These are phyloP conservation scores for Alternaria ethzedia DNA, from an alignment of 2,329 filamentous ascomycete species.

Conservation along the genomic window DNA sequence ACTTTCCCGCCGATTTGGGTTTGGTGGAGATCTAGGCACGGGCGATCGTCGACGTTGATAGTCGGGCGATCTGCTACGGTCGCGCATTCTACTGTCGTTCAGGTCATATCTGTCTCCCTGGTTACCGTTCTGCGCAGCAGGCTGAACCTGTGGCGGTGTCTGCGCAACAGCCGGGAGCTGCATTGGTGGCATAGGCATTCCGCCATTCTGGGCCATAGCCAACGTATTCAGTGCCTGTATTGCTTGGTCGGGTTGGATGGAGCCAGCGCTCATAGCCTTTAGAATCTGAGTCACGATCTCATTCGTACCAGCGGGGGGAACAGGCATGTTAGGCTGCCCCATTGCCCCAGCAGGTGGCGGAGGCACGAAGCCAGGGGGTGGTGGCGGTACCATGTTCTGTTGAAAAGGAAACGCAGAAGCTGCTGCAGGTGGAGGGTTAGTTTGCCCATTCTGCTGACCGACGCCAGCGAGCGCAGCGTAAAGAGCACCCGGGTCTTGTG, in stretches of 20 bases:
- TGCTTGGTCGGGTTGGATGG: slow-evolving; percentile 44
- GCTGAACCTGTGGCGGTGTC: slow-evolving; percentile 22
- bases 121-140: slow-evolving; percentile 24
- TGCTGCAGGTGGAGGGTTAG: slow-evolving; percentile 35
- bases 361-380: slow-evolving; percentile 42
- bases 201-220: slow-evolving; percentile 33
- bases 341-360: slow-evolving; percentile 33
- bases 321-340: slow-evolving; percentile 31
- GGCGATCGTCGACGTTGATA: slow-evolving; percentile 69
- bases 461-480: slow-evolving; percentile 44
- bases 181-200: slow-evolving; percentile 34
- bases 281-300: slow-evolving; percentile 42
- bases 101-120: slow-evolving; percentile 39
- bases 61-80: slow-evolving; percentile 61
- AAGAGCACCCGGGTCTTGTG: slow-evolving; percentile 39
- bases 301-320: slow-evolving; percentile 32
- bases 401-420: slow-evolving; percentile 35
- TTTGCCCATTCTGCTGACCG: slow-evolving; percentile 36
- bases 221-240: slow-evolving; percentile 42
- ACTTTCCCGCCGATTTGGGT: slow-evolving; percentile 67
- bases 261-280: slow-evolving; percentile 42
- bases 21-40: slow-evolving; percentile 63
- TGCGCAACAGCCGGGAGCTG: slow-evolving; percentile 26
- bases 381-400: slow-evolving; percentile 39
- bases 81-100: slow-evolving; percentile 43